Conservation (phyloP, 148 eudicot species). For the Heliamphora exappendiculata region DNA sequence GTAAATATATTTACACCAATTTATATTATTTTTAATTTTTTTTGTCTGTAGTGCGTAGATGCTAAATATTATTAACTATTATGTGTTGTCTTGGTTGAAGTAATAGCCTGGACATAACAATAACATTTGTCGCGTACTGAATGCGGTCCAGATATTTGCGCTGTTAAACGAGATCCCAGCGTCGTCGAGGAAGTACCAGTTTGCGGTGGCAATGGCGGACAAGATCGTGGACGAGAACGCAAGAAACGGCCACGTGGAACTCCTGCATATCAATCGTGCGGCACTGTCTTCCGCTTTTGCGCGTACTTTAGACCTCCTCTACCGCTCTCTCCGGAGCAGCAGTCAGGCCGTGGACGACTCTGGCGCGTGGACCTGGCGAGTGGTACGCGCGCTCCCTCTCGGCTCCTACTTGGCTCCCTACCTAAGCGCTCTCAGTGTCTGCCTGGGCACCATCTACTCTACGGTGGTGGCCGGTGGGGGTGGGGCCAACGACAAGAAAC, state of each 20-base stretch:
- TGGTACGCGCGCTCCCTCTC: constrained; percentile 12
- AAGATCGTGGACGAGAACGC: constrained; percentile 27
- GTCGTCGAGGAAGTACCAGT: constrained; percentile 30
- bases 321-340: constrained; percentile 16
- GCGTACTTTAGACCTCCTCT: constrained; percentile 19
- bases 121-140: too few relatives aligned
- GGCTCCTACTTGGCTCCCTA: constrained; percentile 17
- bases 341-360: background rate
- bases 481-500: background rate
- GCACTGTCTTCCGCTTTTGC: constrained; percentile 25
- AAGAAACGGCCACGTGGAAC: constrained; percentile 18
- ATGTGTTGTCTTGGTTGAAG: too few relatives aligned
- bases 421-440: constrained; percentile 8
- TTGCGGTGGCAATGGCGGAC: constrained; percentile 29
- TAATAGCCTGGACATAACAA: background rate
- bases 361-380: constrained; percentile 12
- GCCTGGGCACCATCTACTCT: constrained; percentile 10
- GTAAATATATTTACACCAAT: too few relatives aligned
- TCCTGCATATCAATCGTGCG: constrained; percentile 23
- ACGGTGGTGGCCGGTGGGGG: background rate
- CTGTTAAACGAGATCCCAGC: constrained; percentile 28
- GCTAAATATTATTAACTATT: too few relatives aligned
- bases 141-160: constrained; percentile 16
- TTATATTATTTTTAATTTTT: too few relatives aligned
- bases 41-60: too few relatives aligned